A percentile compares a stretch with the other conserved stretches of the same genome.
phyloP scores from a whole-genome alignment of 2,329 filamentous ascomycete species.

The Phyllosticta citriasiana region DNA sequence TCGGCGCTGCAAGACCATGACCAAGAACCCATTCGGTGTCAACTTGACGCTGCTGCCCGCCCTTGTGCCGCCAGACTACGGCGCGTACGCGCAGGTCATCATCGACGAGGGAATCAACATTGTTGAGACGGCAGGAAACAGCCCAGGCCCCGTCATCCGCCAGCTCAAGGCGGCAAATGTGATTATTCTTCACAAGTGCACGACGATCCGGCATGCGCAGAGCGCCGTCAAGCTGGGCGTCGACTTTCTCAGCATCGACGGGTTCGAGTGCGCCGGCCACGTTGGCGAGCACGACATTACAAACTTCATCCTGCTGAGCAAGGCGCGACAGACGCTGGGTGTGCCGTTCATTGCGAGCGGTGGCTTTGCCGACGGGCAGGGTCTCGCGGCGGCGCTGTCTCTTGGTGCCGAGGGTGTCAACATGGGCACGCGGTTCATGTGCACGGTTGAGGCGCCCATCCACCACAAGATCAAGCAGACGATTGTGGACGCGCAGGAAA shows the following conservation, averaged over 20 bases:
- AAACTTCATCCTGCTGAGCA: conserved; percentile 78
- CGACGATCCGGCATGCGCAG: conserved; percentile 85
- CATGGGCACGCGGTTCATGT: conserved; percentile 98
- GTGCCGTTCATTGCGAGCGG: conserved; percentile 94
- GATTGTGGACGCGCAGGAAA: conserved; percentile 82
- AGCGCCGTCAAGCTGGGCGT: conserved; percentile 89
- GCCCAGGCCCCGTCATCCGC: conserved; percentile 79
- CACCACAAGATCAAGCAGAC: conserved; percentile 88
- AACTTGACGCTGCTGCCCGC: conserved; percentile 91
- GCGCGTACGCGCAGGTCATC: conserved; percentile 79
- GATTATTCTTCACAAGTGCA: conserved; percentile 93
- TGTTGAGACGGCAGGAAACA: conserved; percentile 88
- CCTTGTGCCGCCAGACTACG: conserved; percentile 84
- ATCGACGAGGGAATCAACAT: conserved; percentile 88
- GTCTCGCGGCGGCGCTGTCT: conserved; percentile 79
- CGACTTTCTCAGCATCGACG: conserved; percentile 93
- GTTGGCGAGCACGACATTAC: conserved; percentile 82
- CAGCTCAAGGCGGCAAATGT: conserved; percentile 72
- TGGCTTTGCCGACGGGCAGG: conserved; percentile 90
- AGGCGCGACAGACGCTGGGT: conserved; percentile 71
- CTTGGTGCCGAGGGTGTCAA: conserved; percentile 92
- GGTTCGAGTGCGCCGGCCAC: conserved; percentile 92
- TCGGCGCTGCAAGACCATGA: conserved; percentile 71
- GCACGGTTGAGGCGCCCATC: conserved; percentile 84
- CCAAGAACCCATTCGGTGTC: conserved; percentile 73